These are phyloP conservation scores for Tolypocladium ovalisporum DNA, from an alignment of 2,329 filamentous ascomycete genomes.

Conservation along the genomic window DNA sequence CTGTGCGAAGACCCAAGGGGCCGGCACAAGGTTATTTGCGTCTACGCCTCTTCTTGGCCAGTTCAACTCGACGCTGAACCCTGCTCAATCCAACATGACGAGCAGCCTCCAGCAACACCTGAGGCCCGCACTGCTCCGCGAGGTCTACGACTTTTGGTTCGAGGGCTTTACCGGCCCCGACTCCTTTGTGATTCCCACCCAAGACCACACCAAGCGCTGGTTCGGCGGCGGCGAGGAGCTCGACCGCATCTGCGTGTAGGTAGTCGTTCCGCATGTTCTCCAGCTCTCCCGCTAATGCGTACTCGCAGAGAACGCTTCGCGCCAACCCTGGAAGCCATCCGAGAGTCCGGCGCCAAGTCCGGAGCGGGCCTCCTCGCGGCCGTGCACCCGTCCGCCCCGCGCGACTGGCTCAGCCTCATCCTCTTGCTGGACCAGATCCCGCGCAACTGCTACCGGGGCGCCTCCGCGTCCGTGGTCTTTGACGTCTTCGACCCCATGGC, in stretches of 20 bases:
- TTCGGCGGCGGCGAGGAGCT: conserved; percentile 22
- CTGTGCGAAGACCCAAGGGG: neutral
- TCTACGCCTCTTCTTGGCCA: neutral
- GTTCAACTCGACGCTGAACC: neutral
- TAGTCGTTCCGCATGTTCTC: neutral
- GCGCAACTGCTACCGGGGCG: conserved; percentile 48
- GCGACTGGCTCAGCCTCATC: conserved; percentile 36
- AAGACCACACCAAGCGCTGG: conserved; percentile 19
- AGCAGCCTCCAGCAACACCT: conserved; percentile 10
- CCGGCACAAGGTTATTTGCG: neutral
- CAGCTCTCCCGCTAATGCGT: neutral
- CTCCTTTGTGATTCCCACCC: conserved; percentile 13
- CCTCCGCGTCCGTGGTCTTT: conserved; percentile 33
- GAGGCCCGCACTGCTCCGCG: conserved; percentile 17
- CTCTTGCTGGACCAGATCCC: conserved; percentile 53
- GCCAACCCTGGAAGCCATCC: conserved; percentile 22
- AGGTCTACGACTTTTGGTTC: conserved; percentile 26
- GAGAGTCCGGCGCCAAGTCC: conserved; percentile 12
- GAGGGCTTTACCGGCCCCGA: conserved; percentile 18
- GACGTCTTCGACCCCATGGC: conserved; percentile 45
- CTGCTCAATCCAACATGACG: neutral
- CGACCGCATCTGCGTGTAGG: conserved; percentile 24
- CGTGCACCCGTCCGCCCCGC: conserved; percentile 13
- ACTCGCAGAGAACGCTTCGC: conserved; percentile 17
- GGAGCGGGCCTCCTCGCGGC: conserved; percentile 17